phyloP scores from a whole-genome alignment of 2,329 filamentous ascomycete genomes.

The Fusarium keratoplasticum region DNA sequence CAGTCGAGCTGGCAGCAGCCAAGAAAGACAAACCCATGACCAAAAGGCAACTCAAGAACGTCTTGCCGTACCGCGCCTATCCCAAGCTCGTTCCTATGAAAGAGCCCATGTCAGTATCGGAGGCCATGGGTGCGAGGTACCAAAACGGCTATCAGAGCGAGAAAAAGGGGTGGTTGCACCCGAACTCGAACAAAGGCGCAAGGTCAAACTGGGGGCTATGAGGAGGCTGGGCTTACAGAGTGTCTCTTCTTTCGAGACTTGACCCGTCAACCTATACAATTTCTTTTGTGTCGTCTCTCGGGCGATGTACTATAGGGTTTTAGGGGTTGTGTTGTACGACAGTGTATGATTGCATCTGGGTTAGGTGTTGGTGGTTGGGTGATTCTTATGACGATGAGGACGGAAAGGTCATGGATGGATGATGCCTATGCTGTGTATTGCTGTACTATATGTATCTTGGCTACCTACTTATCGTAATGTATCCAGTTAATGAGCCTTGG shows the following conservation, averaged over 20 bases:
- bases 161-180: conserved; percentile 45
- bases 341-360: conserved; percentile 31
- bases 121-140: conserved; percentile 45
- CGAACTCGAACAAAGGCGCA: conserved; percentile 35
- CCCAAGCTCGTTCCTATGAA: conserved; percentile 50
- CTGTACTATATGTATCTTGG: not conserved
- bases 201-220: conserved; percentile 44
- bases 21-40: conserved; percentile 41
- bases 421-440: not conserved
- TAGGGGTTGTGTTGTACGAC: conserved; percentile 16
- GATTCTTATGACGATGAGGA: conserved; percentile 18
- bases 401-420: conserved; percentile 1
- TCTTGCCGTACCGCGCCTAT: conserved; percentile 53
- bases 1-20: conserved; percentile 41
- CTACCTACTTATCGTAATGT: not conserved
- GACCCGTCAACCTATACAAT: conserved; percentile 10
- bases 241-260: not conserved
- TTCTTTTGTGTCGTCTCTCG: conserved; percentile 13
- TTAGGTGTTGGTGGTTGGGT: conserved; percentile 25
- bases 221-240: not conserved
- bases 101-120: conserved; percentile 51
- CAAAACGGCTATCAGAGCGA: conserved; percentile 31
- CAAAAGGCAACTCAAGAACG: conserved; percentile 44
- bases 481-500: not conserved
- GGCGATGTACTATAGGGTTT: conserved; percentile 18